Evolutionary conservation across 768 basidiomycete species (phyloP).

Genomic region (Mycena vulgaris): DNA sequence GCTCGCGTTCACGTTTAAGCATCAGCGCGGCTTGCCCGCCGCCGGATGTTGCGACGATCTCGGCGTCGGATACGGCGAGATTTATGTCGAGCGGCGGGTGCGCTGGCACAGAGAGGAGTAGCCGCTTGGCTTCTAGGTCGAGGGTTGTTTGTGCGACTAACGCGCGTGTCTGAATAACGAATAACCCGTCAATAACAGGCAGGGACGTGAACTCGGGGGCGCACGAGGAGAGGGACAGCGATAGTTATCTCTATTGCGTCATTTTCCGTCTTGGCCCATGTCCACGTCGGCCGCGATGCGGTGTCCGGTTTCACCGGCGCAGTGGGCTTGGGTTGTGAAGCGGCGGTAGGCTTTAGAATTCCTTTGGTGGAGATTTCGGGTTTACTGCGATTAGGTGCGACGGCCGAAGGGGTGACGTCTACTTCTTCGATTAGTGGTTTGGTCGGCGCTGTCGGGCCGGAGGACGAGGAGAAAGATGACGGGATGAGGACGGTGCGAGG

Average conservation of each 20-base stretch:
- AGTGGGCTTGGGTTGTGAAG: neutral
- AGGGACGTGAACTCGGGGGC: conserved; percentile 43
- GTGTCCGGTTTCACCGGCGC: conserved; percentile 27
- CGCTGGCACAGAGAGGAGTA: conserved; percentile 67
- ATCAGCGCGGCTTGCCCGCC: conserved; percentile 46
- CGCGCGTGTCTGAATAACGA: conserved; percentile 58
- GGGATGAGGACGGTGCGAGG: conserved; percentile 74
- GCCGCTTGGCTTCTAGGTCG: conserved; percentile 75
- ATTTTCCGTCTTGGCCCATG: conserved; percentile 61
- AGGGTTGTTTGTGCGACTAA: conserved; percentile 66
- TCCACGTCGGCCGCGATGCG: conserved; percentile 63
- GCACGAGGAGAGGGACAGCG: conserved; percentile 70
- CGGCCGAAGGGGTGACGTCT: conserved; percentile 9
- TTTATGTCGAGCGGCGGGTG: conserved; percentile 71
- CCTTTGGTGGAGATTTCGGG: conserved; percentile 42
- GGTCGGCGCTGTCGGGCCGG: conserved; percentile 34
- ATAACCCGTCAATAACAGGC: conserved; percentile 2
- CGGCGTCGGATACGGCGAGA: conserved; percentile 68
- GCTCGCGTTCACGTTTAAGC: conserved; percentile 70
- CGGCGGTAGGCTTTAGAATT: conserved; percentile 53
- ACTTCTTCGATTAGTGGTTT: conserved; percentile 68
- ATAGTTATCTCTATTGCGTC: conserved; percentile 65
- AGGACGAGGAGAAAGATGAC: conserved; percentile 44
- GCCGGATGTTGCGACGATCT: conserved; percentile 55
- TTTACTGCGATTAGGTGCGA: conserved; percentile 4